phyloP scores from a whole-genome alignment of 78 protist genomes.

The Monosiga brevicollis region DNA sequence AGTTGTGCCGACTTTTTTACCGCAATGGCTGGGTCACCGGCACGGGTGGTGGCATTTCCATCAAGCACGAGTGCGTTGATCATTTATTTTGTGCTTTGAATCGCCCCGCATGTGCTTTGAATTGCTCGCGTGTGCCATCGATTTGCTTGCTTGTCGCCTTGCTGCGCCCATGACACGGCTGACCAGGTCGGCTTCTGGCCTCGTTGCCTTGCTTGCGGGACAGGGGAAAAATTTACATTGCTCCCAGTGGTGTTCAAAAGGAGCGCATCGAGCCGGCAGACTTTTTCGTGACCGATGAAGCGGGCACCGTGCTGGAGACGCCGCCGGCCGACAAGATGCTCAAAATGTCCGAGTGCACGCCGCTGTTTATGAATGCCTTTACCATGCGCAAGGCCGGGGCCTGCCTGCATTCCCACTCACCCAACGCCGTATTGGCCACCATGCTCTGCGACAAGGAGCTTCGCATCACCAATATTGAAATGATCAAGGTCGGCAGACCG shows the following conservation, averaged over 20 bases:
- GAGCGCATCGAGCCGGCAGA: slow-evolving; percentile 67
- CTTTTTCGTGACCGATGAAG: slow-evolving; percentile 51
- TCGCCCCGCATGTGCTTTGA: too few relatives aligned
- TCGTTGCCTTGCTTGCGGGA: neutral
- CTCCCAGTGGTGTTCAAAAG: slow-evolving; percentile 87
- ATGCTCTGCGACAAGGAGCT: slow-evolving; percentile 67
- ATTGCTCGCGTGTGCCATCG: slow-evolving; percentile 21
- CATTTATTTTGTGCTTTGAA: neutral
- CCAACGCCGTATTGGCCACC: slow-evolving; percentile 63
- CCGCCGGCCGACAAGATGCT: slow-evolving; percentile 10
- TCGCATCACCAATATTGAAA: slow-evolving; percentile 69
- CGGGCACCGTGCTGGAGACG: slow-evolving; percentile 16
- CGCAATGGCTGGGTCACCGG: slow-evolving; percentile 63
- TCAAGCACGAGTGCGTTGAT: slow-evolving; percentile 20
- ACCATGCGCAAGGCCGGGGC: slow-evolving; percentile 67
- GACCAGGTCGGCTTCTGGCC: too few relatives aligned
- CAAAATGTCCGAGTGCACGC: slow-evolving; percentile 53
- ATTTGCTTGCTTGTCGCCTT: too few relatives aligned
- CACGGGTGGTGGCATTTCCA: slow-evolving; percentile 69
- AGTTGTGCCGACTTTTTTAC: slow-evolving; percentile 60
- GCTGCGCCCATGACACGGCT: too few relatives aligned
- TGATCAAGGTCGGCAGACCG: slow-evolving; percentile 69
- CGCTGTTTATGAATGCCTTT: slow-evolving; percentile 68
- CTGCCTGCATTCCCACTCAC: slow-evolving; percentile 76
- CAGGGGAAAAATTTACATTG: slow-evolving; percentile 56